phyloP scores from a whole-genome alignment of 495 filamentous ascomycete species.

The Ramalina intermedia region DNA sequence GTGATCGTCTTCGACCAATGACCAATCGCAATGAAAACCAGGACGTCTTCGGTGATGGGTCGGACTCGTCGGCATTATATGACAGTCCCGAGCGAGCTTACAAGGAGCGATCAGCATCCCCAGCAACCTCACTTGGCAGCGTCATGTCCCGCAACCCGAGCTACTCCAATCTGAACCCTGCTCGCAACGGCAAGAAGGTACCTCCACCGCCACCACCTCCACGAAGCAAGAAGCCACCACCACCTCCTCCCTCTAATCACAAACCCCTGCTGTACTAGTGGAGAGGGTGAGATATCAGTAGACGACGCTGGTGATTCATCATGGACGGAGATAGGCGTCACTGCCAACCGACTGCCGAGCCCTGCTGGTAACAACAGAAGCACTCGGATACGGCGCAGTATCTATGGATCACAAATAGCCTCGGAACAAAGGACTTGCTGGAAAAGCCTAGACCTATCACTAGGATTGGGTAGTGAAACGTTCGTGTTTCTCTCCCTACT shows the following conservation, averaged over 20 bases:
- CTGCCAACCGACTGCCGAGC: too few relatives aligned
- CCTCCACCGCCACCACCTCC: conserved; percentile 76
- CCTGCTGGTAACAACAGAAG: too few relatives aligned
- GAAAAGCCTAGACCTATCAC: too few relatives aligned
- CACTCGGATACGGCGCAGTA: too few relatives aligned
- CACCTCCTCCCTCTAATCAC: conserved; percentile 34
- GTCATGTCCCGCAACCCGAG: conserved; percentile 41
- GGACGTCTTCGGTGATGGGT: conserved; percentile 50
- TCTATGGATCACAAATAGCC: too few relatives aligned
- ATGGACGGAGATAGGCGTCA: too few relatives aligned
- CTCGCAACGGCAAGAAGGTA: conserved; percentile 43
- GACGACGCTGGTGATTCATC: too few relatives aligned
- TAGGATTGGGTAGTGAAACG: too few relatives aligned
- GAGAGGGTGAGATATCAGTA: too few relatives aligned
- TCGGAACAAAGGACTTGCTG: too few relatives aligned
- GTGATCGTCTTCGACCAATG: conserved; percentile 28
- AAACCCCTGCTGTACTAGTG: too few relatives aligned
- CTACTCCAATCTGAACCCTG: conserved; percentile 29
- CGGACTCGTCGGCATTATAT: conserved; percentile 45
- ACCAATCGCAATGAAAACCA: conserved; percentile 20
- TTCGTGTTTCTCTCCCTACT: too few relatives aligned
- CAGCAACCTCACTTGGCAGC: conserved; percentile 48
- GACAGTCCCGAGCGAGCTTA: conserved; percentile 45
- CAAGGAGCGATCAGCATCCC: conserved; percentile 39
- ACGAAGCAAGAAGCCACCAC: conserved; percentile 61